phyloP scores from a whole-genome alignment of 306 rosid genomes.

The Mucuna pruriens region DNA sequence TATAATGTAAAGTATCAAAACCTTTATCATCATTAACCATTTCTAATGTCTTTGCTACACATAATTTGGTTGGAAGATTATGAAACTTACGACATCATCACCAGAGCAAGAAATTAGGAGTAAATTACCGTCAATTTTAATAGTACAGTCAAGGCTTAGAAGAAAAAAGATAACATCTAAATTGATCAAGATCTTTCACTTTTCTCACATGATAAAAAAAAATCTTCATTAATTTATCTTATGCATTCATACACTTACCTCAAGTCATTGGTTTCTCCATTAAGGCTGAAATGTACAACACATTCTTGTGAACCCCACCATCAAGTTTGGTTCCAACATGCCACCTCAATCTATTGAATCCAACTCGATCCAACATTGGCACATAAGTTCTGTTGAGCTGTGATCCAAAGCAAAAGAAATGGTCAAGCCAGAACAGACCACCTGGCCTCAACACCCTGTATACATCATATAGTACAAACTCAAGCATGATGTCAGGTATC shows the following conservation, averaged over 20 bases:
- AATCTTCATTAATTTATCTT: neutral
- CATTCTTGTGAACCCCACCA: constrained; percentile 36
- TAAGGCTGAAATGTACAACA: constrained; percentile 54
- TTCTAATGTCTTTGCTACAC: neutral
- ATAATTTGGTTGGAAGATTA: neutral
- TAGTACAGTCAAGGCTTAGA: neutral
- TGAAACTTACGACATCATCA: neutral
- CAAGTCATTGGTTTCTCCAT: constrained; percentile 59
- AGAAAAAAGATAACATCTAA: neutral
- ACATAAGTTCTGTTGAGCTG: constrained; percentile 52
- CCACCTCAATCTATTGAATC: constrained; percentile 59
- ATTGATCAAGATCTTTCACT: constrained; percentile 10
- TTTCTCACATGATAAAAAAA: neutral
- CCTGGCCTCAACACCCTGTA: constrained; percentile 65
- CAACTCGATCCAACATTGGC: constrained; percentile 47
- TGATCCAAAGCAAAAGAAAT: constrained; percentile 52
- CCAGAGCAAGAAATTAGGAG: neutral
- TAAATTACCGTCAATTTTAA: neutral
- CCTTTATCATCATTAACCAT: neutral
- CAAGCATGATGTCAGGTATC: constrained; percentile 57
- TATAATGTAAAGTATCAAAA: neutral
- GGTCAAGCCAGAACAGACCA: constrained; percentile 63
- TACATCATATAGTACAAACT: constrained; percentile 54
- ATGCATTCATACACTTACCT: constrained; percentile 30
- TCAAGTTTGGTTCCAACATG: constrained; percentile 50